These are phyloP conservation scores for Endocarpon pusillum DNA, from an alignment of 495 filamentous ascomycete species.

Conservation along the genomic window DNA sequence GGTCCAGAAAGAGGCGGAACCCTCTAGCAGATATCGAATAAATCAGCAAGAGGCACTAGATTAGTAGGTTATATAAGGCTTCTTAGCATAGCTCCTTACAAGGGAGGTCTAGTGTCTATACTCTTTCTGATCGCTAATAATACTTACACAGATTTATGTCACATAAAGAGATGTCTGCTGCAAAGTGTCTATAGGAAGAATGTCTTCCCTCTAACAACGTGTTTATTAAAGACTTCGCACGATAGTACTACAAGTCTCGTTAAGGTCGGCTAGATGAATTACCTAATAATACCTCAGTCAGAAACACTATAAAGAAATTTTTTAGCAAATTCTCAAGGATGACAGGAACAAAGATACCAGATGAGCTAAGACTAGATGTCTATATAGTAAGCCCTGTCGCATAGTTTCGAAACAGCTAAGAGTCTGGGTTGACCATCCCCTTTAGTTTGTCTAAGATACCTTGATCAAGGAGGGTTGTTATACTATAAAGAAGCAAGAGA, in stretches of 20 bases:
- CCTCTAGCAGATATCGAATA: neutral
- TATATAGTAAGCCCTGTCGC: neutral
- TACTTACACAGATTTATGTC: conserved; percentile 1
- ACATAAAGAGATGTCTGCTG: neutral
- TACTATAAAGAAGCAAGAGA: neutral
- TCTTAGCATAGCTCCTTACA: neutral
- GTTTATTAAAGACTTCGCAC: conserved; percentile 1
- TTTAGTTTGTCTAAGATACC: neutral
- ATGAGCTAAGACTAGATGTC: neutral
- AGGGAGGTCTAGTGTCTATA: neutral
- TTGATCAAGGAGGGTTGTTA: neutral
- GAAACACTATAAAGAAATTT: conserved; percentile 1
- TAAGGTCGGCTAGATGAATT: neutral
- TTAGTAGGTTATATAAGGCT: conserved; percentile 1
- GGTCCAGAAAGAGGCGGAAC: neutral
- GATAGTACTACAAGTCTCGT: conserved; percentile 1
- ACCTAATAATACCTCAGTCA: conserved; percentile 1
- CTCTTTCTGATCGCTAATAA: neutral
- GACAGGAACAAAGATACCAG: neutral
- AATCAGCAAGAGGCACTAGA: conserved; percentile 1
- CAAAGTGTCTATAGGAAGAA: neutral
- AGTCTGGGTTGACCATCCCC: neutral
- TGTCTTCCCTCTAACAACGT: neutral
- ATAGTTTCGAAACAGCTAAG: neutral
- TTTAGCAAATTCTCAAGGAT: neutral